Evolutionary conservation across 106 monocot genomes (phyloP), one percentile per base, ranked within the genome.

Genomic region (Dendrobium nobile): DNA sequence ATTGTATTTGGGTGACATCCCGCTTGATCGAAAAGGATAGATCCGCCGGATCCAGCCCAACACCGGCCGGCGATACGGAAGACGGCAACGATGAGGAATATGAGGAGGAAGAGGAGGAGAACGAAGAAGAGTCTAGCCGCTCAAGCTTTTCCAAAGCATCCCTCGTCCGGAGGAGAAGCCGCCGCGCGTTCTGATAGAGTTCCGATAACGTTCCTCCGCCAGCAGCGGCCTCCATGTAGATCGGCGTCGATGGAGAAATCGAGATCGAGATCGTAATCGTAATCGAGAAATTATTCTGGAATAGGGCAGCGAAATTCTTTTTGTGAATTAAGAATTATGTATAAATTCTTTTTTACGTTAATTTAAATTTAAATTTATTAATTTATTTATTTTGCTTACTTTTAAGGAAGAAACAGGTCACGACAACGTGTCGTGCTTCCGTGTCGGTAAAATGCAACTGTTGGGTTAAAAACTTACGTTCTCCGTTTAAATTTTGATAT

Each of bases 1-100:
- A 87, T 80, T 92, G 92, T 87, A 97, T 88, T 90, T 94, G 92
- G 27, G 80, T 79, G 70, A 97, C 84, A 54, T 97, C 94, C 61
- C 83, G 79, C 84, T 85, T 90, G 20, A 91, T 72, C 42, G 84
- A 72, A 45, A 84, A 59, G 6, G 91, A 83, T 40, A 92, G 77
- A 79, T 92, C 92, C 17, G 76, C 43, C 1, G 81, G 73, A 18
- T 88, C 85, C 41, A 79, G 40, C 7, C 84, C 87, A 33, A 47
- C 37, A 10, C 79, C 85, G 2, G 79, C n/a, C 0, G 64, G 3
- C 41, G 80, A 65, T 8, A 41, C 19, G 4, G 77, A 80, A 33
- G 77, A 76, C 7, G 85, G n/a, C 9, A 77, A 27, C 16, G 80
- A 47, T 0, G 82, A 78, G 41, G 64, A 76, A 26, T 77, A 82